Base-by-base conservation (phyloP, 495 filamentous ascomycete species). In the Aspergillus conjunctus region DNA sequence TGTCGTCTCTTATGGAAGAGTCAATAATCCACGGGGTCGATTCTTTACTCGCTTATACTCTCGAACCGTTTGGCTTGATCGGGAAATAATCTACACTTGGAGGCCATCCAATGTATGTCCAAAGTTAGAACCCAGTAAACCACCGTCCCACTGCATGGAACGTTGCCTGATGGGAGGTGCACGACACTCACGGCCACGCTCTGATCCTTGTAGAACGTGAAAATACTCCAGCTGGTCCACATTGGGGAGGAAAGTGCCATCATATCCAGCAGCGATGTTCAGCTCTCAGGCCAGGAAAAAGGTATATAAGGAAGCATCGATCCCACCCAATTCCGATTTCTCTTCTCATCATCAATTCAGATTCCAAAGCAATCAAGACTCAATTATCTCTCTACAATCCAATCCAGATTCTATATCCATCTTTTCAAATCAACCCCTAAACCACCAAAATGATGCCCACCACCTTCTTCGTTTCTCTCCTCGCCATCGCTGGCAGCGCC, bases 381-480 rank as follows among this genome's bases (percentile, higher is more conserved):
- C 44, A 21, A 21, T 6, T 21, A 48, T 46, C 20, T 15, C 12
- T 32, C 21, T 31, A 51, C 48, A 31, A 26, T 31, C 9, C 4
- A 15, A 51, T 51, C n/a, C 30, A 53, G 11, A n/a, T 53, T 17
- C 7, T 31, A 31, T 17, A 5, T 33, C 11, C 7, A 32, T 33
- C 49, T 17, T 50, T 30, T 20, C 22, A 20, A 26, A 30, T 30
- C 51, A 39, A 54, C 37, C n/a, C 21, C 20, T 1, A 31, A 22
- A 20, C 22, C 15, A n/a, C 37, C 53, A 56, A 56, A 26, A 56
- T 56, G 53, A 30, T 45, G 21, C 31, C 39, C 20, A 45, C 33
- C 30, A 31, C 37, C 37, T 14, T 56, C 15, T 30, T 56, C n/a
- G 8, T 41, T 2, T 26, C 34, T 17, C 20, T 56, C 7, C 12